These are phyloP conservation scores for Glonium stellatum DNA, from an alignment of 495 filamentous ascomycete genomes.

Conservation along the genomic window DNA sequence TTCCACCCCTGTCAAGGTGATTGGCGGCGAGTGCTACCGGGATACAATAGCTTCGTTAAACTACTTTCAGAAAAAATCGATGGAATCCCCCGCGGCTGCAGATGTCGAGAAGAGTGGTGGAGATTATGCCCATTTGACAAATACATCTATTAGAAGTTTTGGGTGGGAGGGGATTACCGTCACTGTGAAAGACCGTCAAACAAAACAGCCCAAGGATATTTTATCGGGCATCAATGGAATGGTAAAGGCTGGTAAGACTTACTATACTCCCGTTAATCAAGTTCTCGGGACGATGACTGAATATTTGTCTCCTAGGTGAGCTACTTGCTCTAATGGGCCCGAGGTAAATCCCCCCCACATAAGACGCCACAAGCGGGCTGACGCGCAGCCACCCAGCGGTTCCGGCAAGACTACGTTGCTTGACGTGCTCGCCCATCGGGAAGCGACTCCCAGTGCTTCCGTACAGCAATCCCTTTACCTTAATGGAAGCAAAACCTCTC, in stretches of 20 bases:
- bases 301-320: constrained; percentile 47
- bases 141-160: constrained; percentile 43
- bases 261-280: neutral
- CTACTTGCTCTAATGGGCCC: constrained; percentile 72
- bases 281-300: constrained; percentile 25
- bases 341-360: constrained; percentile 33
- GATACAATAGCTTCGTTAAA: no score
- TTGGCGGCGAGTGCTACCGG: no score
- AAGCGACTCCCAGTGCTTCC: constrained; percentile 42
- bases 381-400: constrained; percentile 36
- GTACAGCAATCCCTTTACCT: constrained; percentile 47
- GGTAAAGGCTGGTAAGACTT: constrained; percentile 39
- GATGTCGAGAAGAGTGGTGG: constrained; percentile 35
- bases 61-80: neutral
- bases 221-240: constrained; percentile 48
- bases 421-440: constrained; percentile 61
- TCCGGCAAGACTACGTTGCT: constrained; percentile 74
- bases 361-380: neutral
- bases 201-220: constrained; percentile 50
- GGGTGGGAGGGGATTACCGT: constrained; percentile 58
- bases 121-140: constrained; percentile 37
- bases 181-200: constrained; percentile 60
- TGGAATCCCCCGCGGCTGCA: neutral
- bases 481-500: constrained; percentile 46
- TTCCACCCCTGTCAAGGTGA: no score